These are phyloP conservation scores for Populus pruinosa DNA, from an alignment of 345 rosid species.

Conservation along the genomic window DNA sequence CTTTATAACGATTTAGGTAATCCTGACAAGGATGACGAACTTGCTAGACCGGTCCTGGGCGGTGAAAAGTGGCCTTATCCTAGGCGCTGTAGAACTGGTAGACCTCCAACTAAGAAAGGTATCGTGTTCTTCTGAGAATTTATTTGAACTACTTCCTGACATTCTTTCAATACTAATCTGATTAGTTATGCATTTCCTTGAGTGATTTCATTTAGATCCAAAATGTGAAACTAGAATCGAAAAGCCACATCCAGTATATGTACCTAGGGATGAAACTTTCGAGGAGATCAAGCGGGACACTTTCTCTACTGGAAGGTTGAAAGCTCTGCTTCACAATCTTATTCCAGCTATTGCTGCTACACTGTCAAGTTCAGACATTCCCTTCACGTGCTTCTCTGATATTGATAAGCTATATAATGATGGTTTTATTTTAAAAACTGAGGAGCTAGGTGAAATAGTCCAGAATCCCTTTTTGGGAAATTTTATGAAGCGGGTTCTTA, in stretches of 20 bases:
- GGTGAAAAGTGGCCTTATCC: slow-evolving; percentile 78
- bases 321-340: slow-evolving; percentile 87
- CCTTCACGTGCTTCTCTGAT: slow-evolving; percentile 88
- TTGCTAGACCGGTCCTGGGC: slow-evolving; percentile 64
- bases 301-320: slow-evolving; percentile 78
- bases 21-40: slow-evolving; percentile 67
- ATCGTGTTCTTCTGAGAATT: slow-evolving; percentile 7
- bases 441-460: slow-evolving; percentile 28
- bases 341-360: slow-evolving; percentile 78
- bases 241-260: slow-evolving; percentile 79
- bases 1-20: slow-evolving; percentile 81
- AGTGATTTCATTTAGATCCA: slow-evolving; percentile 40
- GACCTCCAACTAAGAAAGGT: slow-evolving; percentile 65
- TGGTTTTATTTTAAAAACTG: slow-evolving; percentile 56
- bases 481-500: slow-evolving; percentile 47
- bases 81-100: slow-evolving; percentile 85
- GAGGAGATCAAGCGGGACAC: slow-evolving; percentile 87
- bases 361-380: slow-evolving; percentile 67
- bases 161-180: background rate
- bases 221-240: slow-evolving; percentile 70
- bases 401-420: slow-evolving; percentile 66
- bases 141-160: background rate
- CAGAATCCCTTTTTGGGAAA: slow-evolving; percentile 26
- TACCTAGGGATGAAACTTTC: slow-evolving; percentile 90
- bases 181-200: slow-evolving; percentile 3